phyloP scores from a whole-genome alignment of 1,139 yeast species.

The Hansenula lynferdii region DNA sequence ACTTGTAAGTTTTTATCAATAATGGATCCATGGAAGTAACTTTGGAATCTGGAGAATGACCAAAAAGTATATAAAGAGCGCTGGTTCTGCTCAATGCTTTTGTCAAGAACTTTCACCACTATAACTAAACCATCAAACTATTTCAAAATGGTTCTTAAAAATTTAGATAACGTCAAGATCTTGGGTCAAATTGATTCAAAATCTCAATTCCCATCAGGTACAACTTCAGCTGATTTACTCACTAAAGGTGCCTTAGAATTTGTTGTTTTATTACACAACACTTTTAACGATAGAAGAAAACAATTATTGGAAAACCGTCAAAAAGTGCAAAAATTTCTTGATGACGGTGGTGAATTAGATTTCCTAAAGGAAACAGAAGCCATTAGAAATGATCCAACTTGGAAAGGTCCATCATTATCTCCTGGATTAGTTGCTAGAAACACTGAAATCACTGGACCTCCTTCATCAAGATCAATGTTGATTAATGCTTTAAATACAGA shows the following conservation, averaged over 20 bases:
- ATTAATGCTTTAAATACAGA: slow-evolving; percentile 87
- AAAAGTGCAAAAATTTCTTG: slow-evolving; percentile 52
- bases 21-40: no score
- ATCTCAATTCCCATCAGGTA: slow-evolving; percentile 53
- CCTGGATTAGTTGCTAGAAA: slow-evolving; percentile 66
- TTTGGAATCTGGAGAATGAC: no score
- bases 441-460: slow-evolving; percentile 89
- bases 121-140: not conserved
- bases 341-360: slow-evolving; percentile 51
- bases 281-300: slow-evolving; percentile 58
- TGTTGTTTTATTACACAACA: slow-evolving; percentile 66
- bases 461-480: slow-evolving; percentile 86
- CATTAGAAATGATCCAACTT: slow-evolving; percentile 66
- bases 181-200: slow-evolving; percentile 56
- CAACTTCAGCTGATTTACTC: slow-evolving; percentile 40
- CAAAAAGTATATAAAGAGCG: no score
- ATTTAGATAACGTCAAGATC: slow-evolving; percentile 57
- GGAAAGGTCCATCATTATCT: slow-evolving; percentile 74
- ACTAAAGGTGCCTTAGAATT: slow-evolving; percentile 62
- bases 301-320: slow-evolving; percentile 58
- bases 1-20: no score
- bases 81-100: not conserved
- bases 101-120: not conserved
- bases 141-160: slow-evolving; percentile 2
- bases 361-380: slow-evolving; percentile 61